phyloP scores from a whole-genome alignment of 2,329 filamentous ascomycete species.

The Phyllosticta capitalensis region DNA sequence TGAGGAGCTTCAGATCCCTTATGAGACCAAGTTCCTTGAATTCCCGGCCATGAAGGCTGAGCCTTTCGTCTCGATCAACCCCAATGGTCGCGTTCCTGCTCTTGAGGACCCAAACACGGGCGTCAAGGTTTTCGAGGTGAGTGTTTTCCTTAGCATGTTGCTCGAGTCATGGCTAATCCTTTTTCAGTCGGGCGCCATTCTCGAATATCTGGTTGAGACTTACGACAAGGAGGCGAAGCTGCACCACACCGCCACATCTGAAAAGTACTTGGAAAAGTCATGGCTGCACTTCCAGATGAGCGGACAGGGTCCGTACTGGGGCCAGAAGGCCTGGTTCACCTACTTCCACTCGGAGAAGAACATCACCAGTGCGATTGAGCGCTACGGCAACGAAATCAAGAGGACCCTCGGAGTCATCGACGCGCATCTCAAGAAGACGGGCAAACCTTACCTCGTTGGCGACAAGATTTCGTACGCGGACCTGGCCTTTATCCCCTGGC shows the following conservation, averaged over 20 bases:
- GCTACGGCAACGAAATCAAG: slow-evolving; percentile 36
- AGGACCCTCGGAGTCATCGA: slow-evolving; percentile 39
- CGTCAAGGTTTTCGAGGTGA: slow-evolving; percentile 29
- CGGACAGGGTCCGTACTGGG: slow-evolving; percentile 41
- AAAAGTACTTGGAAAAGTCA: slow-evolving; percentile 30
- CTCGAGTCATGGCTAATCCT: not conserved
- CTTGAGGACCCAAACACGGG: slow-evolving; percentile 38
- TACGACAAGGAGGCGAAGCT: slow-evolving; percentile 35
- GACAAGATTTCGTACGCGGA: slow-evolving; percentile 36
- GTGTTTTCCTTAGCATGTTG: not conserved
- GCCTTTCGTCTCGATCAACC: slow-evolving; percentile 29
- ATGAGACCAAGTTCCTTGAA: slow-evolving; percentile 28
- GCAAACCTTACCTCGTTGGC: slow-evolving; percentile 33
- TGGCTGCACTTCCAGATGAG: slow-evolving; percentile 38
- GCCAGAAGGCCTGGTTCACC: slow-evolving; percentile 29
- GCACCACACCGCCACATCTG: slow-evolving; percentile 23
- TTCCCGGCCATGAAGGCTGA: slow-evolving; percentile 30
- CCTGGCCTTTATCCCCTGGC: slow-evolving; percentile 33
- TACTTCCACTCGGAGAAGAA: slow-evolving; percentile 33
- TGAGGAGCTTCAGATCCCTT: slow-evolving; percentile 35
- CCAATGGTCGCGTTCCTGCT: slow-evolving; percentile 33
- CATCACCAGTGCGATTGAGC: slow-evolving; percentile 32
- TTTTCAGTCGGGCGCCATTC: slow-evolving; percentile 30
- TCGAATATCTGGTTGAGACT: slow-evolving; percentile 35
- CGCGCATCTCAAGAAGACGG: slow-evolving; percentile 22